Conservation (phyloP, 164 flowering plant species). For the Saururus chinensis region DNA sequence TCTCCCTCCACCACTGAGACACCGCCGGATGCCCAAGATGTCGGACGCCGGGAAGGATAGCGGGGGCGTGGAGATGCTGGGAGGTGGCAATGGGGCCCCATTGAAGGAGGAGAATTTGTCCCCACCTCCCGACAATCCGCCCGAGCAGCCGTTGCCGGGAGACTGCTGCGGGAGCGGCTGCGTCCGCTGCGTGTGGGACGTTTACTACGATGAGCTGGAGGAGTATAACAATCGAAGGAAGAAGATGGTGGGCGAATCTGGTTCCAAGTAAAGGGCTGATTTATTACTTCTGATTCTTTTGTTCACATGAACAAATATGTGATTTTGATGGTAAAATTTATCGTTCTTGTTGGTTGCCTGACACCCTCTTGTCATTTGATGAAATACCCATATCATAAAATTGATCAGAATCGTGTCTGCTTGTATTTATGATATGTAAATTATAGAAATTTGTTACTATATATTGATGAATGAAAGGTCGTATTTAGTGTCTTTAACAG, state of each 20-base stretch:
- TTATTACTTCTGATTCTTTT: too few relatives aligned
- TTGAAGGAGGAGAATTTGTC: background rate
- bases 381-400: too few relatives aligned
- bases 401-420: too few relatives aligned
- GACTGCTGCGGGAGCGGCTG: conserved; percentile 98
- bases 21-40: background rate
- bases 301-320: too few relatives aligned
- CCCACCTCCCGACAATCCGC: conserved; percentile 15
- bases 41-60: background rate
- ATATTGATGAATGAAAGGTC: too few relatives aligned
- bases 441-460: too few relatives aligned
- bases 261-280: background rate
- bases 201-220: conserved; percentile 90
- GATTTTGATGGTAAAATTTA: too few relatives aligned
- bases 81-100: background rate
- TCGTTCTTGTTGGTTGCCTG: too few relatives aligned
- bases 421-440: too few relatives aligned
- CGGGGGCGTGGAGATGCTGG: background rate
- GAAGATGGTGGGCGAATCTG: background rate
- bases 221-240: conserved; percentile 39
- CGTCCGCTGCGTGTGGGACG: conserved; percentile 91
- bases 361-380: too few relatives aligned
- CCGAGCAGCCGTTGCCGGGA: conserved; percentile 81
- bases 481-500: too few relatives aligned
- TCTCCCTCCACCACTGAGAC: too few relatives aligned